A percentile compares a stretch with the other conserved stretches of the same genome.
Evolutionary conservation across 2,329 filamentous ascomycete species (phyloP).

Genomic region (Pyricularia sp.): DNA sequence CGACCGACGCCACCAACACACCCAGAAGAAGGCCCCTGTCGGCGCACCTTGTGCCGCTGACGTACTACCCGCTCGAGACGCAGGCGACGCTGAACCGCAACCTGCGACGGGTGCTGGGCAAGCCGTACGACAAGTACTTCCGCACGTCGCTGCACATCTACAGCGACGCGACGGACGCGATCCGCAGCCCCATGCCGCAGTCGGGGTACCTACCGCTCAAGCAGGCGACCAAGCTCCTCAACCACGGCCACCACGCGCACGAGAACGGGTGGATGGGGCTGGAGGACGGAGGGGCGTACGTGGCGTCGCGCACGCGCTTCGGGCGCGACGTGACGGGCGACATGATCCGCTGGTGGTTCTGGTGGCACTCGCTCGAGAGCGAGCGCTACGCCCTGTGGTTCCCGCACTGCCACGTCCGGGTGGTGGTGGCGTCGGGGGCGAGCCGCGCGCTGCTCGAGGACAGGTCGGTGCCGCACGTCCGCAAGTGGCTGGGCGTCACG

Average conservation of each 20-base stretch:
- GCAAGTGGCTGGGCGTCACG: constrained; percentile 10
- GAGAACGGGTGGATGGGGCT: constrained; percentile 11
- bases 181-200: constrained; percentile 7
- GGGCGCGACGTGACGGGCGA: constrained; percentile 6
- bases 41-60: constrained; percentile 6
- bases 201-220: constrained; percentile 6
- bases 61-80: constrained; percentile 9
- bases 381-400: constrained; percentile 12
- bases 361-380: constrained; percentile 12
- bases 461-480: constrained; percentile 4
- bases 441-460: constrained; percentile 3
- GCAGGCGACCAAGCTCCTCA: constrained; percentile 7
- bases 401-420: constrained; percentile 9
- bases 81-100: constrained; percentile 6
- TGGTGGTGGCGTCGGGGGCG: background rate
- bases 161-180: constrained; percentile 7
- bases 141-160: constrained; percentile 8
- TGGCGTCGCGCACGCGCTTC: constrained; percentile 10
- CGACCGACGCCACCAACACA: background rate
- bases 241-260: constrained; percentile 7
- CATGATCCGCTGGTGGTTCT: constrained; percentile 13
- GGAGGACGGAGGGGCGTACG: constrained; percentile 10
- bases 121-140: constrained; percentile 10
- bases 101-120: constrained; percentile 5
- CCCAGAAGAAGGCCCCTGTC: background rate